Conservation (phyloP, 805 yeast species). For the Brettanomyces naardenensis region DNA sequence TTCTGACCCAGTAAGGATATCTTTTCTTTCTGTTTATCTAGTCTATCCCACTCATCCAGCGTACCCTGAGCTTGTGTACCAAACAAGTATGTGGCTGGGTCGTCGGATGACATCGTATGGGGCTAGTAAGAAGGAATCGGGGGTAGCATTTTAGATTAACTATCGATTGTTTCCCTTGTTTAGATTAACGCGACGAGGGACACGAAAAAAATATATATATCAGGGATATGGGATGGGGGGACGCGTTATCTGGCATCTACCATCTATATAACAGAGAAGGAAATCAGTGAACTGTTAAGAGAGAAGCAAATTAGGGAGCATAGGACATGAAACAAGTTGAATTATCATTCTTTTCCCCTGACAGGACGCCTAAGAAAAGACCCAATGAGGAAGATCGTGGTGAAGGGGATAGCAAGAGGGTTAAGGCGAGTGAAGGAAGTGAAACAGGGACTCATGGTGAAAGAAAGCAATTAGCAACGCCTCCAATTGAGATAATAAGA, state of each 20-base stretch:
- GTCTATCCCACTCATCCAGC: constrained; percentile 5
- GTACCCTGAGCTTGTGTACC: constrained; percentile 13
- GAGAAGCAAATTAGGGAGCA: too few relatives aligned
- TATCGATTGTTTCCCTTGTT: too few relatives aligned
- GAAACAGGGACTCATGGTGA: neutral
- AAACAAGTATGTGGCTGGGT: constrained; percentile 4
- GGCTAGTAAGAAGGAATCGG: too few relatives aligned
- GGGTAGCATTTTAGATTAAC: too few relatives aligned
- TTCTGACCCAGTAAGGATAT: neutral
- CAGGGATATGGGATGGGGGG: too few relatives aligned
- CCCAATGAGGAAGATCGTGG: neutral
- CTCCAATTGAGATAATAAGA: neutral
- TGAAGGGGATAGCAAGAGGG: neutral
- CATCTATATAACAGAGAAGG: too few relatives aligned
- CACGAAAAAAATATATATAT: too few relatives aligned
- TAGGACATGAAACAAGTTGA: neutral
- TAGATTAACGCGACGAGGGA: too few relatives aligned
- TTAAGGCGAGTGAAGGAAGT: neutral
- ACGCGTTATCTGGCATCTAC: too few relatives aligned
- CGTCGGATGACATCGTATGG: too few relatives aligned
- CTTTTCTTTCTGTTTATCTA: constrained; percentile 1
- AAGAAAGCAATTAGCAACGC: neutral
- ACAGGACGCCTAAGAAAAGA: neutral
- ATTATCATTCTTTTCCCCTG: neutral
- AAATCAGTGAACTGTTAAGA: too few relatives aligned